phyloP scores from a whole-genome alignment of 768 basidiomycete genomes.

The Collybia sp. region DNA sequence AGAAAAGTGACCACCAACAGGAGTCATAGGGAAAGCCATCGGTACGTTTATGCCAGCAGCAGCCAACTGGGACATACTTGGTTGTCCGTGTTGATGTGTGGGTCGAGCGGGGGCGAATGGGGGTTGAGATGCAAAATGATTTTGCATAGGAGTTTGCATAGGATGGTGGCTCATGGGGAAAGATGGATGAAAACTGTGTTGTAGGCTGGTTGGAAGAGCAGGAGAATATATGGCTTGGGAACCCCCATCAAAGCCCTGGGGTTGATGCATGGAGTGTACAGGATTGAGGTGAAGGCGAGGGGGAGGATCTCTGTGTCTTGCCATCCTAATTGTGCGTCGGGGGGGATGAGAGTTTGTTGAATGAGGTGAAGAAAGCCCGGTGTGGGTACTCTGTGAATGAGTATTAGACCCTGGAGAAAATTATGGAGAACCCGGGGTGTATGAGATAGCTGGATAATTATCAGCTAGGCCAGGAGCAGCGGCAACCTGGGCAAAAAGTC shows the following conservation, averaged over 20 bases:
- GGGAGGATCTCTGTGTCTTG: conserved; percentile 46
- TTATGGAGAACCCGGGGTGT: too few species aligned
- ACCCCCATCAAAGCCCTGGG: conserved; percentile 32
- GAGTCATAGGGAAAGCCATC: conserved; percentile 52
- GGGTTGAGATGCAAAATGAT: conserved; percentile 52
- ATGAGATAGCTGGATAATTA: too few species aligned
- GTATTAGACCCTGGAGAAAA: not conserved
- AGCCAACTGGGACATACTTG: conserved; percentile 63
- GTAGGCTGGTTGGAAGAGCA: conserved; percentile 54
- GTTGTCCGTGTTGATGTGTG: conserved; percentile 46
- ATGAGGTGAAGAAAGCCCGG: too few species aligned
- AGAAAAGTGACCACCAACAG: conserved; percentile 54
- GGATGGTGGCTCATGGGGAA: conserved; percentile 38
- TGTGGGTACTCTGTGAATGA: not conserved
- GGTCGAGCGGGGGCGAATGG: conserved; percentile 50
- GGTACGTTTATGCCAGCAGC: conserved; percentile 57
- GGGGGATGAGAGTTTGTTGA: not conserved
- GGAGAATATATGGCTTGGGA: conserved; percentile 57
- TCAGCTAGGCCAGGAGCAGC: too few species aligned
- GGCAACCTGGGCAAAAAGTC: too few species aligned
- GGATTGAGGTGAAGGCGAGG: conserved; percentile 57
- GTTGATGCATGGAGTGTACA: conserved; percentile 52
- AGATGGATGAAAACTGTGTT: conserved; percentile 52
- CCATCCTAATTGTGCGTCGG: conserved; percentile 16
- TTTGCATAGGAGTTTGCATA: conserved; percentile 72